Evolutionary conservation across 177 flowering plant genomes (phyloP).

Genomic region (Vitis hybrid): DNA sequence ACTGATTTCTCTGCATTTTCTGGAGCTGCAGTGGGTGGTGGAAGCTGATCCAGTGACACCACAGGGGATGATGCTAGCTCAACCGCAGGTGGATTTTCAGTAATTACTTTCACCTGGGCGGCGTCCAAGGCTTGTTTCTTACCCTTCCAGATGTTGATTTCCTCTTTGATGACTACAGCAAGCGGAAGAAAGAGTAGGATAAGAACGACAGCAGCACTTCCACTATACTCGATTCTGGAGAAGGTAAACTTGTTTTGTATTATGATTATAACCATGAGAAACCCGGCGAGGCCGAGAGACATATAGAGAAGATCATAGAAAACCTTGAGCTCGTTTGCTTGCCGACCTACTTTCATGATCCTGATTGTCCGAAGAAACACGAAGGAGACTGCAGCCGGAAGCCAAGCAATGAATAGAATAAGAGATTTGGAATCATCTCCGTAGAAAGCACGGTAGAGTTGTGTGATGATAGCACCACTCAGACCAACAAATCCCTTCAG

Average conservation of each 20-base stretch:
- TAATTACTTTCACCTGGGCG: not conserved
- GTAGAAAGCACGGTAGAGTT: constrained; percentile 20
- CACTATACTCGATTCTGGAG: constrained; percentile 23
- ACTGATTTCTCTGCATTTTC: not conserved
- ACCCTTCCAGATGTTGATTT: constrained; percentile 9
- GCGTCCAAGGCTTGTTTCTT: constrained; percentile 5
- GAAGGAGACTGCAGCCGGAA: constrained; percentile 40
- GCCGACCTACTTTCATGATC: constrained; percentile 29
- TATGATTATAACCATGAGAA: constrained; percentile 36
- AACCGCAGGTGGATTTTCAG: constrained; percentile 6
- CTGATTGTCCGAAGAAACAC: constrained; percentile 41
- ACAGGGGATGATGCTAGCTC: not conserved
- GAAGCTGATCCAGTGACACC: not conserved
- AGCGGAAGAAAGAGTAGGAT: constrained; percentile 29
- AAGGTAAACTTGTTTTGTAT: constrained; percentile 28
- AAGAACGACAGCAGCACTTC: constrained; percentile 21
- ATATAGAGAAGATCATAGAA: constrained; percentile 29
- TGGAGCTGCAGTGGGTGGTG: not conserved
- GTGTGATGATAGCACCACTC: constrained; percentile 27
- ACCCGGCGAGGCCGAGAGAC: constrained; percentile 39
- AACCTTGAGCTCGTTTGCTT: constrained; percentile 30
- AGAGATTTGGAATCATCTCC: constrained; percentile 34
- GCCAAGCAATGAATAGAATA: constrained; percentile 50
- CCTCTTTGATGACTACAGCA: constrained; percentile 26
- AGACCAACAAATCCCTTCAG: constrained; percentile 27